Conservation (phyloP, 1,284 basidiomycete genomes). For the Coniferiporia sulphurascens region DNA sequence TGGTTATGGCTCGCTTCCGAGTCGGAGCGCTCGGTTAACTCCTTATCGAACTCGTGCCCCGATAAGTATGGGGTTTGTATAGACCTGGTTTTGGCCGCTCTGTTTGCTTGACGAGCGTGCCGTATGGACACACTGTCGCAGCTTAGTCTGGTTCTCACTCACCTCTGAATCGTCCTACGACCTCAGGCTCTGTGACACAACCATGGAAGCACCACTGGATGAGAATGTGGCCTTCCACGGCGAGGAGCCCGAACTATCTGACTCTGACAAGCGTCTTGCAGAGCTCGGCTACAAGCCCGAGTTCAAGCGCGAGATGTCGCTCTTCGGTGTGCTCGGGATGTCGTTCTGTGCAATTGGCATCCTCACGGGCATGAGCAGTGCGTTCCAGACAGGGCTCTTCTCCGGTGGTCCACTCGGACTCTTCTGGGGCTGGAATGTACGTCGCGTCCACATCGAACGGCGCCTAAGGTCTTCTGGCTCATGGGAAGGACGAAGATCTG, state of each 20-base stretch:
- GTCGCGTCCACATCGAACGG: constrained; percentile 25
- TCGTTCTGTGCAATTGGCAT: constrained; percentile 59
- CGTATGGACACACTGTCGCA: too few species aligned
- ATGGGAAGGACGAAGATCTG: constrained; percentile 37
- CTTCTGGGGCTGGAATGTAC: constrained; percentile 65
- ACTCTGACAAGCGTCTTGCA: constrained; percentile 43
- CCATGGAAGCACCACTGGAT: not conserved
- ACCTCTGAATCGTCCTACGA: not conserved
- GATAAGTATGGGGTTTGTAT: too few species aligned
- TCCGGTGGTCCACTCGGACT: constrained; percentile 54
- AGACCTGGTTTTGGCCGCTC: too few species aligned
- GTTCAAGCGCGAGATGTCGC: constrained; percentile 53
- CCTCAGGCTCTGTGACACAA: not conserved
- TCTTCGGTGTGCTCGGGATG: constrained; percentile 56
- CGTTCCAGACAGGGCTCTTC: constrained; percentile 55
- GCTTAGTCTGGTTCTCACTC: not conserved
- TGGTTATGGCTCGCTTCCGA: too few species aligned
- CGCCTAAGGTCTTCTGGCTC: not conserved
- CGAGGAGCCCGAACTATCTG: not conserved
- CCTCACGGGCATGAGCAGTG: constrained; percentile 54
- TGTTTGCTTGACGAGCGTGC: too few species aligned
- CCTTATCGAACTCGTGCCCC: too few species aligned
- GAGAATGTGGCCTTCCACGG: not conserved
- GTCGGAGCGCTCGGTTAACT: too few species aligned
- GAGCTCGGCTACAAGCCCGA: constrained; percentile 52